Evolutionary conservation across 2,329 filamentous ascomycete species (phyloP).

Genomic region (Periconia macrospinosa): DNA sequence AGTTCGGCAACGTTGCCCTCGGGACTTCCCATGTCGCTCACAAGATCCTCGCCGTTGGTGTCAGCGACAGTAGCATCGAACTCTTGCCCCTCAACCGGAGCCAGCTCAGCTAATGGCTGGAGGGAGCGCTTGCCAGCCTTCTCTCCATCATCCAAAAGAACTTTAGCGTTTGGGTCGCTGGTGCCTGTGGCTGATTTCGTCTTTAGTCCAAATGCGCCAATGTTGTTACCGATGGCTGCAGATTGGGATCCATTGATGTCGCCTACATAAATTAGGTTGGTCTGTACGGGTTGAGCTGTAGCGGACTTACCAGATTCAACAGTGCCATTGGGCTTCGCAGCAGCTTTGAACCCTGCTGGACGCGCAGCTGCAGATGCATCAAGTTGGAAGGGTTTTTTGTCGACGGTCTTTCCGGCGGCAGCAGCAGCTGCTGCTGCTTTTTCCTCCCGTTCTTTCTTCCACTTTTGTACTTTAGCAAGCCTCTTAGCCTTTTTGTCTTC

Average conservation of each 20-base stretch:
- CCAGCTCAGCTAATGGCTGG: constrained; percentile 80
- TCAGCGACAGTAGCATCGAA: constrained; percentile 21
- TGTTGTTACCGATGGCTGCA: constrained; percentile 73
- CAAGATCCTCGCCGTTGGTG: constrained; percentile 69
- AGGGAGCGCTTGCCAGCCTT: constrained; percentile 78
- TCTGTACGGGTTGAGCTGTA: constrained; percentile 1
- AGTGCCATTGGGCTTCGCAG: constrained; percentile 26
- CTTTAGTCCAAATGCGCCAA: constrained; percentile 81
- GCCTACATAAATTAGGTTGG: constrained; percentile 14
- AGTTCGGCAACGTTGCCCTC: constrained; percentile 83
- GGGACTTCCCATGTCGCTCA: constrained; percentile 77
- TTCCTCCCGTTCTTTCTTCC: constrained; percentile 77
- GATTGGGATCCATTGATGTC: constrained; percentile 56
- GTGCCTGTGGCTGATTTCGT: constrained; percentile 67
- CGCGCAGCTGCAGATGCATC: constrained; percentile 33
- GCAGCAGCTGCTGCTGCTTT: constrained; percentile 60
- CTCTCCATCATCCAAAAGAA: constrained; percentile 88
- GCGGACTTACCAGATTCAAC: constrained; percentile 16
- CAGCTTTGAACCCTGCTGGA: constrained; percentile 29
- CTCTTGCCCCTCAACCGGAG: constrained; percentile 48
- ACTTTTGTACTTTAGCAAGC: constrained; percentile 76
- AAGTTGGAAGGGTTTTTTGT: constrained; percentile 33
- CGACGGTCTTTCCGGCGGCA: constrained; percentile 55
- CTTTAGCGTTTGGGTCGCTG: constrained; percentile 68
- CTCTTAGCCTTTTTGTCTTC: constrained; percentile 22